phyloP scores from a whole-genome alignment of 1,284 basidiomycete genomes.

The Cronartium ribicola region DNA sequence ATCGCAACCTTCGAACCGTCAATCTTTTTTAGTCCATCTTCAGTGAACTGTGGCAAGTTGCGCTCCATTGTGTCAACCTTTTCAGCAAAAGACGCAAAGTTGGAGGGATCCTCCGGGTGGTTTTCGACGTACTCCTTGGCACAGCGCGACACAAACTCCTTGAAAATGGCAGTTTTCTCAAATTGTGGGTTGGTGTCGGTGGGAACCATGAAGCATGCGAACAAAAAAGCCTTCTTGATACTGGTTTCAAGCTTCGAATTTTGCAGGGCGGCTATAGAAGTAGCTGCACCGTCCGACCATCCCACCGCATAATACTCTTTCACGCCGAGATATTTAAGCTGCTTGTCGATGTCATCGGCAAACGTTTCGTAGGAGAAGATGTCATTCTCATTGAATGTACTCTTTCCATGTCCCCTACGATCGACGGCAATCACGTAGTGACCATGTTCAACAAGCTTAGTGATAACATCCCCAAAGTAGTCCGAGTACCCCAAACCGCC shows the following conservation, averaged over 20 bases:
- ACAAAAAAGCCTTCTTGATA: neutral
- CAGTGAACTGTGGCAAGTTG: neutral
- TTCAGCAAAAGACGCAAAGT: neutral
- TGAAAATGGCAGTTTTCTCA: neutral
- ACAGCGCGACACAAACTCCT: neutral
- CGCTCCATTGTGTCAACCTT: neutral
- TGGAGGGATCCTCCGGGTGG: neutral
- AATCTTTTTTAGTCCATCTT: neutral
- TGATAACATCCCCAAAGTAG: neutral
- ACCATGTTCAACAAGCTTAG: neutral
- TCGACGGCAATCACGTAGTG: constrained; percentile 4
- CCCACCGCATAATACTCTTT: neutral
- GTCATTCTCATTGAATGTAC: neutral
- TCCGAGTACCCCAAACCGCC: constrained; percentile 1
- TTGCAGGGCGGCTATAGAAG: neutral
- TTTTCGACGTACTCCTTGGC: neutral
- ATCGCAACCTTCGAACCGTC: neutral
- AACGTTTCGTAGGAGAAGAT: neutral
- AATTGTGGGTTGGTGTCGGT: neutral
- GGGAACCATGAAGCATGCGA: neutral
- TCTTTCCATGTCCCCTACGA: neutral
- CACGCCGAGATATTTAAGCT: neutral
- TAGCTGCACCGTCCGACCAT: neutral
- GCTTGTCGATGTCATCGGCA: neutral
- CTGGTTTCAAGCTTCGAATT: neutral